Evolutionary conservation across 1,284 basidiomycete genomes (phyloP).

Genomic region (Pholiota adiposa): DNA sequence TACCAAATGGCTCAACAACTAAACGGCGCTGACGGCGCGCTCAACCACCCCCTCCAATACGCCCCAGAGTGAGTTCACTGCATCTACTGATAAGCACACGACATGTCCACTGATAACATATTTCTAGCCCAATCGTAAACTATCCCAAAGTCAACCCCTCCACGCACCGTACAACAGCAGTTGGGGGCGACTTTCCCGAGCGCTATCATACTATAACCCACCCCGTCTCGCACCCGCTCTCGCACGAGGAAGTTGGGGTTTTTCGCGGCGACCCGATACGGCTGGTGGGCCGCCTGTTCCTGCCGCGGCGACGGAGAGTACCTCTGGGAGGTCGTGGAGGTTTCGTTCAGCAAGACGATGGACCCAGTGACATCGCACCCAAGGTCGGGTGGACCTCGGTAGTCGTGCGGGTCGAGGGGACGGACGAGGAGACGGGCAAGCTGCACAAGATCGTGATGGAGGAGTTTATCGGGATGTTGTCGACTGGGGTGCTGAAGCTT

Average conservation of each 20-base stretch:
- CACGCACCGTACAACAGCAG: neutral
- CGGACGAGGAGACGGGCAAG: constrained; percentile 1
- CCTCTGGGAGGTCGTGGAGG: constrained; percentile 16
- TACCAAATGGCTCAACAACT: too few species aligned
- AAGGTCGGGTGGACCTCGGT: constrained; percentile 10
- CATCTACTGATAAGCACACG: neutral
- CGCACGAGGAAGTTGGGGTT: constrained; percentile 4
- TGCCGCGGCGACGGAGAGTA: constrained; percentile 14
- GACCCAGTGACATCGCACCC: too few species aligned
- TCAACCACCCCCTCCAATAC: neutral
- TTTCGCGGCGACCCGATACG: constrained; percentile 10
- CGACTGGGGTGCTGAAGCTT: constrained; percentile 11
- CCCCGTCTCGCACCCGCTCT: constrained; percentile 13
- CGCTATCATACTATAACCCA: constrained; percentile 15
- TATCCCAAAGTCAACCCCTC: neutral
- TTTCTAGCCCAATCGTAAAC: neutral
- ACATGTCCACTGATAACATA: neutral
- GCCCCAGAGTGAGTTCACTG: neutral
- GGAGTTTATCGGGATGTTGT: constrained; percentile 16
- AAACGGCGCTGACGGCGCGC: too few species aligned
- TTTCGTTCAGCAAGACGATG: constrained; percentile 3
- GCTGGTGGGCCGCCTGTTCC: constrained; percentile 16
- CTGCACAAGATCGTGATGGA: constrained; percentile 10
- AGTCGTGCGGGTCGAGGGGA: constrained; percentile 9
- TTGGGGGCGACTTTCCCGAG: neutral